Conservation (phyloP, 2,329 filamentous ascomycete genomes). For the Scorias spongiosa region DNA sequence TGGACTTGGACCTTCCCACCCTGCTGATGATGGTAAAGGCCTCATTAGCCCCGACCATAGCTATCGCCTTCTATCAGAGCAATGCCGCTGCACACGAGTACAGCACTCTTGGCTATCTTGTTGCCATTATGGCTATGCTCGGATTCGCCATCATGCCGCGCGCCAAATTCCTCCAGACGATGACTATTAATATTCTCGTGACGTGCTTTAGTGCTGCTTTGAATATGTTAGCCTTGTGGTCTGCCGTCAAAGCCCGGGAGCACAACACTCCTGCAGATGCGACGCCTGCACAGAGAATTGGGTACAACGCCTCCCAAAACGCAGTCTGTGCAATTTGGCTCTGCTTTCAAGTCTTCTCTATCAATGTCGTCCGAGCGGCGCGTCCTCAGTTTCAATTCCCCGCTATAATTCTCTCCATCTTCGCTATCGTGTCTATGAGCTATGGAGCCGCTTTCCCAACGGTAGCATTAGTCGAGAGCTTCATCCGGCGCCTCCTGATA, state of each 20-base stretch:
- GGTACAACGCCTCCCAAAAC: constrained; percentile 57
- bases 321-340: constrained; percentile 57
- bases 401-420: constrained; percentile 53
- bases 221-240: constrained; percentile 47
- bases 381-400: constrained; percentile 53
- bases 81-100: constrained; percentile 34
- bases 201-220: constrained; percentile 45
- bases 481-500: constrained; percentile 42
- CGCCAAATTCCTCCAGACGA: constrained; percentile 55
- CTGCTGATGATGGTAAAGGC: constrained; percentile 21
- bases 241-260: constrained; percentile 46
- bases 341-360: constrained; percentile 54
- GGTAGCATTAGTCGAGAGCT: constrained; percentile 35
- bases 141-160: constrained; percentile 51
- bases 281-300: constrained; percentile 8
- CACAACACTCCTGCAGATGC: constrained; percentile 32
- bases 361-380: constrained; percentile 50
- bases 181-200: constrained; percentile 43
- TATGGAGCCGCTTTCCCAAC: constrained; percentile 46
- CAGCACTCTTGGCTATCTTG: constrained; percentile 43
- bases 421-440: constrained; percentile 48
- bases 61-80: constrained; percentile 28
- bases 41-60: constrained; percentile 20
- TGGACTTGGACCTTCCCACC: constrained; percentile 13
- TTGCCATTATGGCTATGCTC: constrained; percentile 50